A percentile compares a stretch with the other conserved stretches of the same genome.
phyloP scores from a whole-genome alignment of 2,329 filamentous ascomycete species.

The Apiospora phragmitis region DNA sequence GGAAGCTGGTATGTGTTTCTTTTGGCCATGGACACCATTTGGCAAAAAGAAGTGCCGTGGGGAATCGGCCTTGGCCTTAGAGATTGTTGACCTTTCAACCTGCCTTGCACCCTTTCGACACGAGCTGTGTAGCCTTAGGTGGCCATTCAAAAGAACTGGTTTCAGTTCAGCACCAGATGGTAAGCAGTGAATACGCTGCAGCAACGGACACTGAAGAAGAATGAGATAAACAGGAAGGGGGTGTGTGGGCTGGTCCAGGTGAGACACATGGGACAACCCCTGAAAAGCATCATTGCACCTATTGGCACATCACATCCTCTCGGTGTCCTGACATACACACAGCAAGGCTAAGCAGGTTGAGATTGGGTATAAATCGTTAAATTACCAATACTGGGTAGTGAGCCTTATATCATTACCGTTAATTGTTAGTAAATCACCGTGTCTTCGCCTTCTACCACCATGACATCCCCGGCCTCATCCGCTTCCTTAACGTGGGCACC shows the following conservation, averaged over 20 bases:
- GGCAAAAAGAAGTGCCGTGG: not conserved
- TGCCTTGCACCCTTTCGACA: not conserved
- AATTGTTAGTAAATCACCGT: slow-evolving; percentile 78
- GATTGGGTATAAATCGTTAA: not conserved
- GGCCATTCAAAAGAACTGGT: not conserved
- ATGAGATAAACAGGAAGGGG: not conserved
- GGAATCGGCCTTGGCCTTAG: not conserved
- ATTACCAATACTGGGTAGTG: not conserved
- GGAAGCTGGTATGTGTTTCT: not conserved
- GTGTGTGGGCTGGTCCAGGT: not conserved
- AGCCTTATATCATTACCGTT: not conserved
- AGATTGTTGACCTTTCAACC: not conserved
- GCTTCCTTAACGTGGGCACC: slow-evolving; percentile 41
- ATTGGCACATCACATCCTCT: not conserved
- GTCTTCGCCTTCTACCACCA: slow-evolving; percentile 85
- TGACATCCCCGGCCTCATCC: slow-evolving; percentile 73
- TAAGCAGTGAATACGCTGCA: no score
- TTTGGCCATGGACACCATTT: not conserved
- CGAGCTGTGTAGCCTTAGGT: not conserved
- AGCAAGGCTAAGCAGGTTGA: not conserved
- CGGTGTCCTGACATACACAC: not conserved
- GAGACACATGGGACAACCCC: not conserved
- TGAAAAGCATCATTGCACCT: not conserved
- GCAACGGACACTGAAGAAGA: no score
- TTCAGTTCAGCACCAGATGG: not conserved